phyloP scores from a whole-genome alignment of 2,329 filamentous ascomycete genomes.

The Pseudogymnoascus sp. region DNA sequence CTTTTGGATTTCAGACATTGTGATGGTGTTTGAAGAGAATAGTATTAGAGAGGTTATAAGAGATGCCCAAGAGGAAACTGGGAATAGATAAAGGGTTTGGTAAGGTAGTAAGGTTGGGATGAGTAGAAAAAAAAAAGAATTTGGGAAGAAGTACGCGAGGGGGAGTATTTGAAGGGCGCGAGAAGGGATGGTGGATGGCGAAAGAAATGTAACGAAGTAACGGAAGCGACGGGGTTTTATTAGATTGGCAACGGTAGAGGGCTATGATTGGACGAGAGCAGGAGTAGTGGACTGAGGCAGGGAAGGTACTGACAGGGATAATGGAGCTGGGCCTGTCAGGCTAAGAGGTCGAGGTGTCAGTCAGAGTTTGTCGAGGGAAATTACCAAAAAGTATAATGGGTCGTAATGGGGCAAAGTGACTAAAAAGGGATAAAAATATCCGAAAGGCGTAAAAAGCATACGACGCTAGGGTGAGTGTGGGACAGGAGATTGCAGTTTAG shows the following conservation, averaged over 20 bases:
- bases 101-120: slow-evolving; percentile 4
- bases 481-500: not conserved
- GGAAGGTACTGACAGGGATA: slow-evolving; percentile 5
- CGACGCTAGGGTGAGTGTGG: not conserved
- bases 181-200: slow-evolving; percentile 7
- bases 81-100: not conserved
- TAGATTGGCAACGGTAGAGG: not conserved
- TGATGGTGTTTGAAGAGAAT: slow-evolving; percentile 14
- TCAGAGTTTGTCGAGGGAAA: slow-evolving; percentile 4
- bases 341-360: slow-evolving; percentile 6
- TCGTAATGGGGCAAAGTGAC: not conserved
- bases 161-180: slow-evolving; percentile 4
- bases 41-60: slow-evolving; percentile 15
- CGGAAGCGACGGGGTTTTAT: slow-evolving; percentile 6
- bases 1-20: slow-evolving; percentile 62
- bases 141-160: not conserved
- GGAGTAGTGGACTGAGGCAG: not conserved
- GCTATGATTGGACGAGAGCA: not conserved
- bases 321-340: slow-evolving; percentile 8
- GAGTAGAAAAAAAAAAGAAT: slow-evolving; percentile 8
- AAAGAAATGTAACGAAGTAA: slow-evolving; percentile 8
- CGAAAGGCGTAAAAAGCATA: not conserved
- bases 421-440: not conserved
- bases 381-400: not conserved
- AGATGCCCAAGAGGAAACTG: slow-evolving; percentile 1